Base-by-base conservation (phyloP, 441 rosid genomes). In the Cnidoscolus chayamansa region DNA sequence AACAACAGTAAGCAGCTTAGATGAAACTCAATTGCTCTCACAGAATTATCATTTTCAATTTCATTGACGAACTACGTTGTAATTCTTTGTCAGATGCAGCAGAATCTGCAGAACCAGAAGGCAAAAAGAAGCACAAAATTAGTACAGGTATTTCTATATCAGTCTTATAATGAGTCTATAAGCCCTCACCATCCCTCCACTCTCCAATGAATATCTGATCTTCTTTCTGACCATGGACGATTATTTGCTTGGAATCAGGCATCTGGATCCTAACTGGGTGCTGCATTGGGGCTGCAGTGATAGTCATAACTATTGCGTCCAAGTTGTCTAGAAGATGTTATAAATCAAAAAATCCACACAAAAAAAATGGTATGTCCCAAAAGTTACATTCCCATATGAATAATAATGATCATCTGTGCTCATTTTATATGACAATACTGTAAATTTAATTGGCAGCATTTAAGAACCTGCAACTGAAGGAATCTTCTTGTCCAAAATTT, bases 181-280 rank as follows among this genome's bases (percentile, higher is more conserved):
- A 15, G 4, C 32, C 5, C 20, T 4, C 37, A 35, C 37, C 37
- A 35, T 4, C 37, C 37, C 37, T 35, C 37, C 37, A 35, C 2
- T 4, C 45, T 40, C 19, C 10, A 54, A 54, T 20, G 19, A 4
- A 58, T 25, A 3, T 9, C 20, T 69, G 35, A 45, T 55, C 8
- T 35, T 25, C 16, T 50, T 31, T 15, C 65, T 68, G 37, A 73
- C 63, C 45, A 56, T 57, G 4, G 37, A 65, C 31, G 47, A 7
- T 53, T 54, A 40, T 40, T 30, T 59, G 16, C 12, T 9, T 76
- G 49, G 69, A 74, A 60, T 31, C 84, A 81, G 86, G 73, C 51
- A 51, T 68, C 57, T 84, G 86, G 89, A 78, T 86, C 72, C 72
- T 86, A 11, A 59, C 78, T 1, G 77, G 81, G 19, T 73, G 65